Conservation (phyloP, 768 basidiomycete species). For the Leccinum uliginosum region DNA sequence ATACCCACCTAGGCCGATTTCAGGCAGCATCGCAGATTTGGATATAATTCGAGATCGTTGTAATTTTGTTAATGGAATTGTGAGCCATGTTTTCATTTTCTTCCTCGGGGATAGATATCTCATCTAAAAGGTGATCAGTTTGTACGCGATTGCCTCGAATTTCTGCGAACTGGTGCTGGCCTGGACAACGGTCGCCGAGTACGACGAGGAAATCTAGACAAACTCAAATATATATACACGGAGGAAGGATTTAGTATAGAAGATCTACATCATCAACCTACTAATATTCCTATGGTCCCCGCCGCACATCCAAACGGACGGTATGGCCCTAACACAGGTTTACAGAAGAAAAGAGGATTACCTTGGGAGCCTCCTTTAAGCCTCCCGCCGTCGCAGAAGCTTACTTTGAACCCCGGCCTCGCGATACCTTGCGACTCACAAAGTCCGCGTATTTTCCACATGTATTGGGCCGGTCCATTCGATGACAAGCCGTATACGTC, state of each 20-base stretch:
- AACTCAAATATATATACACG: slow-evolving; percentile 79
- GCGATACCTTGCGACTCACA: slow-evolving; percentile 61
- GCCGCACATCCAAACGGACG: slow-evolving; percentile 24
- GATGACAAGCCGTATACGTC: slow-evolving; percentile 97
- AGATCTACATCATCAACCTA: neutral
- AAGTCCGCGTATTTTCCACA: slow-evolving; percentile 83
- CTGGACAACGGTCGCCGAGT: slow-evolving; percentile 74
- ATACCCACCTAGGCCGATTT: slow-evolving; percentile 80
- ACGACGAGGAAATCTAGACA: slow-evolving; percentile 66
- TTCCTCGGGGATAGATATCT: neutral
- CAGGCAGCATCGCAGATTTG: slow-evolving; percentile 82
- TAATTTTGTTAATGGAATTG: slow-evolving; percentile 73
- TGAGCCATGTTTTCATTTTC: slow-evolving; percentile 21
- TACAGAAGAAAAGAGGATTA: slow-evolving; percentile 52
- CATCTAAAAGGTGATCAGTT: slow-evolving; percentile 44
- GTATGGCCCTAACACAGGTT: slow-evolving; percentile 50
- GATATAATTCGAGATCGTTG: slow-evolving; percentile 85
- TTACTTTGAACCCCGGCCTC: slow-evolving; percentile 38
- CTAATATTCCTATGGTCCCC: slow-evolving; percentile 18
- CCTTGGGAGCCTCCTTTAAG: slow-evolving; percentile 54
- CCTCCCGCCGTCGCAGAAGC: slow-evolving; percentile 44
- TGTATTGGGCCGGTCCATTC: slow-evolving; percentile 97
- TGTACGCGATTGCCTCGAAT: slow-evolving; percentile 93
- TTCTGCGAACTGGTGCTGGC: slow-evolving; percentile 79
- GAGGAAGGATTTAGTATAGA: slow-evolving; percentile 38